Base-by-base conservation (phyloP, 2,329 filamentous ascomycete genomes). In the Periconia sp. region DNA sequence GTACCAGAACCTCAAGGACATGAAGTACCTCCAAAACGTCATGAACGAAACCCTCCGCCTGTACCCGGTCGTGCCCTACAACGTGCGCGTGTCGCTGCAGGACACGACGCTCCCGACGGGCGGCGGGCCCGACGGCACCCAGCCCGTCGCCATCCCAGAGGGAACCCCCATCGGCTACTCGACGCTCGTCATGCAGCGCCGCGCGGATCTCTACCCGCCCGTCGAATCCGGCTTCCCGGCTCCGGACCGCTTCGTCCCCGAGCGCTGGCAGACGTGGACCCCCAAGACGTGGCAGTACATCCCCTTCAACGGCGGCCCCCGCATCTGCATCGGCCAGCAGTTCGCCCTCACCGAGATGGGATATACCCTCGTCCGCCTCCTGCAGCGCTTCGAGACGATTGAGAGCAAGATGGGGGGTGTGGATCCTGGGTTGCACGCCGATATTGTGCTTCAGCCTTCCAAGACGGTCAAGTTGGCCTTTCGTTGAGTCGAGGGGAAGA, bases 1-100 rank as follows among this genome's bases (percentile, higher is more conserved):
- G 0, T 96, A 95, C 71, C 82, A 85, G 13, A 84, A 96, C 68
- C 81, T 96, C 54, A 96, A 96, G 79, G 82, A 82, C 60, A 96
- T 96, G 91, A 88, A 89, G 64, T 96, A 93, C 71, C 83, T 72
- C 7, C 65, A 69, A 42, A 67, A 73, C 53, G 64, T 72, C 31
- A 44, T 74, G 1, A 72, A 73, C 56, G 70, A 72, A 45, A 66
- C 65, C 1, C 66, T 81, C 6, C 75, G 79, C 10, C 65, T 81
- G 17, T 81, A 80, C 56, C 79, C 79, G 2, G 73, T 78, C 3
- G 78, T 81, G 2, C 79, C 79, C 1, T 80, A 76, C 70, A 81
- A 81, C 59, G 72, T 80, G 19, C 77, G 79, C 44, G 63, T 78
- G 9, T 72, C 79, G 0, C 69, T 81, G 1, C 66, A 71, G 17